phyloP scores from a whole-genome alignment of 352 stramenopile species.

The Globisporangium nunn region DNA sequence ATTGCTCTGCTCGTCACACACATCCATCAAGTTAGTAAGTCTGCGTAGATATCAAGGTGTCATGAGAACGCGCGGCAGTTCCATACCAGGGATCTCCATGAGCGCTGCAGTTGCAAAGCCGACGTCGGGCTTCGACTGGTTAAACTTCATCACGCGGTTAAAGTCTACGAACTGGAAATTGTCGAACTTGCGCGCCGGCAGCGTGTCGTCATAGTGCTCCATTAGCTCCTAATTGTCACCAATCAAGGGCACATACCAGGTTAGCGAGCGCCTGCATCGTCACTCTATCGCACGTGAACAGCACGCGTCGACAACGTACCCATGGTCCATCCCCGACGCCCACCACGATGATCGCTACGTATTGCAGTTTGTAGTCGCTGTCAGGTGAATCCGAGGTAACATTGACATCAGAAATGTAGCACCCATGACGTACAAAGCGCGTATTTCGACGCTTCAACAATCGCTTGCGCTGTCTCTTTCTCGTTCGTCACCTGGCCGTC shows the following conservation, averaged over 20 bases:
- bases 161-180: constrained; percentile 83
- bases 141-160: constrained; percentile 41
- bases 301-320: constrained; percentile 15
- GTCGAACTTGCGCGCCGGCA: constrained; percentile 54
- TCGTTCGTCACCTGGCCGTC: constrained; percentile 67
- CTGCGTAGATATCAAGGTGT: background rate
- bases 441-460: constrained; percentile 63
- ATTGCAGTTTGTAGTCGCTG: background rate
- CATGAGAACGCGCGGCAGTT: too few species aligned
- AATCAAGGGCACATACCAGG: background rate
- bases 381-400: background rate
- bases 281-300: background rate
- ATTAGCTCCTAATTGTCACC: constrained; percentile 33
- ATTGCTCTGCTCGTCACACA: constrained; percentile 25
- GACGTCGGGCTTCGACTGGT: constrained; percentile 40
- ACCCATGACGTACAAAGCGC: constrained; percentile 45
- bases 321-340: constrained; percentile 73
- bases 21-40: background rate
- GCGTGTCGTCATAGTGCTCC: constrained; percentile 49
- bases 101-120: constrained; percentile 60
- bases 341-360: constrained; percentile 61
- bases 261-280: background rate
- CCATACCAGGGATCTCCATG: constrained; percentile 49
- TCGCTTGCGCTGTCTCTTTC: constrained; percentile 56
- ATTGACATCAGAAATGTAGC: background rate